Evolutionary conservation across 257 asterid species (phyloP), one percentile per base, ranked within the genome.

Genomic region (Knoxia roxburghii): DNA sequence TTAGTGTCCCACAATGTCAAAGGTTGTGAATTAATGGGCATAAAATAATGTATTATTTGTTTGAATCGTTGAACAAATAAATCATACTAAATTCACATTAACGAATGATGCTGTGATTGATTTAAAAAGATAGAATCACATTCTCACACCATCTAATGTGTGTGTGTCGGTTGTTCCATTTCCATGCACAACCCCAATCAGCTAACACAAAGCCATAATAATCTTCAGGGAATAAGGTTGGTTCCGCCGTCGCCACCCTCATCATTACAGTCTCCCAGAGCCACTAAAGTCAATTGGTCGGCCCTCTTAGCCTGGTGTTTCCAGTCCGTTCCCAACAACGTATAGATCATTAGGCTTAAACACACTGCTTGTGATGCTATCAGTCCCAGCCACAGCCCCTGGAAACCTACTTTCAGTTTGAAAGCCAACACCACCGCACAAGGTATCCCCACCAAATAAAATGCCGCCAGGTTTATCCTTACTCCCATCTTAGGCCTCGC

Each of bases 351-450:
- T 83, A 89, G 53, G 17, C 58, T 5, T 69, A 80, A 11, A 46
- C 96, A 87, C 0, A 89, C 79, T 5, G 64, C 79, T 56, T 89
- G 90, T 0, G 96, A 86, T 68, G 92, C 90, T 67, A 89, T 88
- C 24, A 89, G 54, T 12, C 96, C 96, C 76, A 87, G 65, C 96
- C 95, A 89, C 51, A 87, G 78, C 71, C 96, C 96, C 74, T 30
- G 79, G 73, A 89, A 89, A 50, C 96, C 96, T 0, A 67, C 35
- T 53, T 70, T 73, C 60, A 84, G 50, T 80, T 82, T 81, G 75
- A 89, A 89, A 0, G 86, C 90, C 63, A 89, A 67, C 20, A 82
- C 32, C 17, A 77, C 74, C 4, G 96, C 81, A 71, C 90, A 87
- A 0, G 96, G 96, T 70, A 89, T 68, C 60, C 95, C 96, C 51